Evolutionary conservation across 2,329 filamentous ascomycete genomes (phyloP), one percentile per base, ranked within the genome.

Genomic region (Exophiala oligosperma): DNA sequence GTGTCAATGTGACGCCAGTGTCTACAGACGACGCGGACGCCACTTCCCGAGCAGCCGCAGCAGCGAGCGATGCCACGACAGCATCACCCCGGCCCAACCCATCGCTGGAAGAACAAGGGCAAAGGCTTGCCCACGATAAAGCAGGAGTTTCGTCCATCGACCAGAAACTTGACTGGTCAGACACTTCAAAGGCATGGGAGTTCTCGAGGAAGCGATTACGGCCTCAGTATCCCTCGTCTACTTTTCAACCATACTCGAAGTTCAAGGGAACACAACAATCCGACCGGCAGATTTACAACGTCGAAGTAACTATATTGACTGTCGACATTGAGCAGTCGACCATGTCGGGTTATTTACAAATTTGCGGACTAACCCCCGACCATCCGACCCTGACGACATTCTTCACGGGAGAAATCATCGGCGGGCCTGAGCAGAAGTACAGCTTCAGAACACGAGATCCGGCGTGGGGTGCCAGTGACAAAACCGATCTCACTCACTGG

Each of bases 341-440:
- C 68, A 81, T 99, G 5, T 97, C 93, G 71, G 94, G 94, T 49
- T 97, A 97, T 73, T 79, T 99, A 64, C 89, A 90, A 66, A 99
- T 99, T 65, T 90, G 97, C 87, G 93, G 93, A 92, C 80, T 99
- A 14, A 97, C 94, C 0, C 89, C 95, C 71, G 92, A 97, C 74
- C 93, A 97, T 72, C 93, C 93, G 11, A 97, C 92, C n/a, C 80
- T 99, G 51, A 97, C 93, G 7, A 99, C 94, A 1, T 99, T 95
- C 73, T 99, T 99, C 69, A 93, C 97, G 75, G 92, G 93, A 72
- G 94, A 99, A 76, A 96, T 99, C 54, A 97, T 99, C 65, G 94
- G 94, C 49, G 65, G 65, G 6, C 65, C 65, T 11, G 56, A 66
- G 14, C 88, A 87, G 57, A 96, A 96, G 71, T 92, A 97, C 76